Conservation (phyloP, 2,329 filamentous ascomycete species). For the Exophiala mesophila region DNA sequence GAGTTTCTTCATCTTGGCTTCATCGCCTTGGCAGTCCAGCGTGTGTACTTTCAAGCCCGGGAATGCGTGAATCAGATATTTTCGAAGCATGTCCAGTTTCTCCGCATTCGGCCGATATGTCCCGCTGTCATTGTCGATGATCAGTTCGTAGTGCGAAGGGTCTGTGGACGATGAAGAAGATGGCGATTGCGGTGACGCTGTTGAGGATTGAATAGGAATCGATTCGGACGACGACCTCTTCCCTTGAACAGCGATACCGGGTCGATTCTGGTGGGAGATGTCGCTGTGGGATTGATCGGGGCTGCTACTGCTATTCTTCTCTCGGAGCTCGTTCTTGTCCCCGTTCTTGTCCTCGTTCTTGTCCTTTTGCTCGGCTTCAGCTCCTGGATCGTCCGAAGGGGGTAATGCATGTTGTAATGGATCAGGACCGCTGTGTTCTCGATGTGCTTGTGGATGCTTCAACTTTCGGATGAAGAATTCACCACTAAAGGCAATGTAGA, state of each 20-base stretch:
- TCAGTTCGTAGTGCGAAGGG: constrained; percentile 67
- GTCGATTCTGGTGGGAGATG: neutral
- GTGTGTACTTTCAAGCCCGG: constrained; percentile 69
- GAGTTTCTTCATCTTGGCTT: constrained; percentile 65
- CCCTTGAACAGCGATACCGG: constrained; percentile 1
- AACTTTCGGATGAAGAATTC: constrained; percentile 85
- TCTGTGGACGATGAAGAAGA: constrained; percentile 35
- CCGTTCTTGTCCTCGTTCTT: constrained; percentile 29
- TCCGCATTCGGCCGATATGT: constrained; percentile 85
- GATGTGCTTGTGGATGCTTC: constrained; percentile 42
- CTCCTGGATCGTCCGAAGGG: constrained; percentile 39
- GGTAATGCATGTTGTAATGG: constrained; percentile 44
- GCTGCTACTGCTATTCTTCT: neutral
- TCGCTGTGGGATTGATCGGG: neutral
- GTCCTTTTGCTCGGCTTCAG: constrained; percentile 35
- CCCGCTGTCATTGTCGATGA: constrained; percentile 93
- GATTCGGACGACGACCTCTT: neutral
- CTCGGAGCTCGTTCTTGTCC: neutral
- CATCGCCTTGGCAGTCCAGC: constrained; percentile 68
- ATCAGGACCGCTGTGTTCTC: constrained; percentile 19
- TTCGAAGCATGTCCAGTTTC: constrained; percentile 64
- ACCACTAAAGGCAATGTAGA: constrained; percentile 86
- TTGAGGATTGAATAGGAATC: neutral
- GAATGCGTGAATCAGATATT: constrained; percentile 67
- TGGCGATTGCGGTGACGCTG: neutral